These are phyloP conservation scores for Saccharomycopsis vini DNA, from an alignment of 805 yeast genomes.

Conservation along the genomic window DNA sequence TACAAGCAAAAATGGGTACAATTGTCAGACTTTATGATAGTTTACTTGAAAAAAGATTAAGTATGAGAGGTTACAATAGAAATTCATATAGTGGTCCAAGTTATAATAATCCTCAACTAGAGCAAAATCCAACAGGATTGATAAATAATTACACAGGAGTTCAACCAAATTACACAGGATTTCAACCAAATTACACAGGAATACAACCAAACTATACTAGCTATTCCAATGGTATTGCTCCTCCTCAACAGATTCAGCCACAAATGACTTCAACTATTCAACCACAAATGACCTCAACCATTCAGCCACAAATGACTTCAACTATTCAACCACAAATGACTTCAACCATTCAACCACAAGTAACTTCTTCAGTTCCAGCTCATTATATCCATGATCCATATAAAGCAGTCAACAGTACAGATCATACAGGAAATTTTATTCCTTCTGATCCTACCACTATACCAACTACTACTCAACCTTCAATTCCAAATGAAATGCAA, in stretches of 20 bases:
- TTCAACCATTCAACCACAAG: background rate
- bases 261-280: background rate
- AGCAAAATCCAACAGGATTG: background rate
- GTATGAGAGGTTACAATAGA: slow-evolving; percentile 20
- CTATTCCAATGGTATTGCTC: background rate
- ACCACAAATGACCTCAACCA: background rate
- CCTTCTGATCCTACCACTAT: background rate
- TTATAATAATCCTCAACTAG: no score
- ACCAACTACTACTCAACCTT: background rate
- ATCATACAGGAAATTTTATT: no score
- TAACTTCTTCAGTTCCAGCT: background rate
- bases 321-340: background rate
- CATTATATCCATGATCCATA: no score
- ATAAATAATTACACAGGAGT: background rate
- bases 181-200: background rate
- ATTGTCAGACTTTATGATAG: slow-evolving; percentile 70
- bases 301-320: background rate
- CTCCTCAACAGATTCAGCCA: background rate
- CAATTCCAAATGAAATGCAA: no score
- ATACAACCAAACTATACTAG: background rate
- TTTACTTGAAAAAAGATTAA: slow-evolving; percentile 47
- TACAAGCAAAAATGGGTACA: slow-evolving; percentile 72
- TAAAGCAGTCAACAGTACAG: no score
- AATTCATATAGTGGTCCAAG: background rate
- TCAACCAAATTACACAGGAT: slow-evolving; percentile 1